phyloP scores from a whole-genome alignment of 306 rosid genomes.

The Cucurbita argyrosperma region DNA sequence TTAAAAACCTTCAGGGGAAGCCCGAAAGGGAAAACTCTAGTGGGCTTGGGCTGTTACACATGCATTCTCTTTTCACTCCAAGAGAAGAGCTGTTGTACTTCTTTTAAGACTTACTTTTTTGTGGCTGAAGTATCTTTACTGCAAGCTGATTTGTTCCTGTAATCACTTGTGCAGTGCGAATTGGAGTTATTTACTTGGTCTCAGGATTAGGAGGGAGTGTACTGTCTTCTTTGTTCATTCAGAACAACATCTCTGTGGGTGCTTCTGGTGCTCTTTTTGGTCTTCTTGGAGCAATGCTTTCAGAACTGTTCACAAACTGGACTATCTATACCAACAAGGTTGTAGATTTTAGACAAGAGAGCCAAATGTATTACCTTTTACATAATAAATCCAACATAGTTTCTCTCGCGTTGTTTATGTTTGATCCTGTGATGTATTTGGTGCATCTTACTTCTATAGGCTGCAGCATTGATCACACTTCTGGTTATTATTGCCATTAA shows the following conservation, averaged over 20 bases:
- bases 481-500: slow-evolving; percentile 47
- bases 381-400: neutral
- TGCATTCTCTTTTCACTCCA: neutral
- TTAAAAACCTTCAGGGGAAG: too few species aligned
- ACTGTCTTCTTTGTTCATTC: slow-evolving; percentile 46
- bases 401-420: neutral
- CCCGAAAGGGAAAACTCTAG: too few species aligned
- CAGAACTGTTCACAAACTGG: slow-evolving; percentile 89
- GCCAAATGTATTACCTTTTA: neutral
- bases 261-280: slow-evolving; percentile 92
- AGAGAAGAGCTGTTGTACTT: neutral
- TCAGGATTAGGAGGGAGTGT: slow-evolving; percentile 74
- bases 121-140: neutral
- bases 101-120: neutral
- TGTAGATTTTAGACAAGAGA: neutral
- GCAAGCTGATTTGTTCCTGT: slow-evolving; percentile 6
- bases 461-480: slow-evolving; percentile 56
- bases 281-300: slow-evolving; percentile 94
- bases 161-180: slow-evolving; percentile 41
- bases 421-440: neutral
- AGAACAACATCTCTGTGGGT: slow-evolving; percentile 68
- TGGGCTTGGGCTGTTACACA: too few species aligned
- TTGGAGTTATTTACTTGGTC: slow-evolving; percentile 49
- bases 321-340: slow-evolving; percentile 73
- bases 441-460: slow-evolving; percentile 29